Base-by-base conservation (phyloP, 2,329 filamentous ascomycete species). In the Pseudogymnoascus sp. region DNA sequence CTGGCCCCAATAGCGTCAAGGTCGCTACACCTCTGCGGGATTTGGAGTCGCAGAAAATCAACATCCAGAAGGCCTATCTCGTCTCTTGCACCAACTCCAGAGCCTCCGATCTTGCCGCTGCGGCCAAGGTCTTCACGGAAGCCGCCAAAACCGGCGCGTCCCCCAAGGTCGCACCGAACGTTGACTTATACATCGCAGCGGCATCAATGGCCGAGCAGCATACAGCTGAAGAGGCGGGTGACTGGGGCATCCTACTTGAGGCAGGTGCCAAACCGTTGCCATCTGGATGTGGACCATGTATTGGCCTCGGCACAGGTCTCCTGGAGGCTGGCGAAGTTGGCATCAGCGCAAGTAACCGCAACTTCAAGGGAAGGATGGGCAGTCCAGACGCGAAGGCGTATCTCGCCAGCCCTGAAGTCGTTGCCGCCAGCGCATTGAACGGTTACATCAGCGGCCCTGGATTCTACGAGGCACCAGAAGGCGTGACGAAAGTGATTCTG, bases 331-430 rank as follows among this genome's bases (percentile, higher is more conserved):
- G 89, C n/a, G 91, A 96, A 74, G 84, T 91, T 8, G 91, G 91
- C 19, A 92, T 96, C 66, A 85, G 80, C 62, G 89, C 90, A 0
- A 85, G 80, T 58, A 96, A 96, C 76, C 80, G 92, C 9, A 96
- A 96, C 72, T 96, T 92, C 78, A 91, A 92, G 73, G 92, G 91
- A 0, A 83, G 92, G 2, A 95, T 96, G 89, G 92, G 92, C 2
- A 86, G 82, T 12, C 84, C 81, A 2, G 83, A 89, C 4, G 89
- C 90, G 0, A 85, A 90, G 68, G 90, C 90, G 0, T 96, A 96
- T 71, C 84, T 96, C 0, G 88, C 86, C 5, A 92, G 88, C 65
- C 92, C 94, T 0, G 92, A 96, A 69, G 86, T 96, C 2, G 92
- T 97, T 0, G 92, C 92, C 3, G 92, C 94, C 6, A 95, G 89